Evolutionary conservation across 306 rosid species (phyloP).

Genomic region (Vigna reflexopilosa): DNA sequence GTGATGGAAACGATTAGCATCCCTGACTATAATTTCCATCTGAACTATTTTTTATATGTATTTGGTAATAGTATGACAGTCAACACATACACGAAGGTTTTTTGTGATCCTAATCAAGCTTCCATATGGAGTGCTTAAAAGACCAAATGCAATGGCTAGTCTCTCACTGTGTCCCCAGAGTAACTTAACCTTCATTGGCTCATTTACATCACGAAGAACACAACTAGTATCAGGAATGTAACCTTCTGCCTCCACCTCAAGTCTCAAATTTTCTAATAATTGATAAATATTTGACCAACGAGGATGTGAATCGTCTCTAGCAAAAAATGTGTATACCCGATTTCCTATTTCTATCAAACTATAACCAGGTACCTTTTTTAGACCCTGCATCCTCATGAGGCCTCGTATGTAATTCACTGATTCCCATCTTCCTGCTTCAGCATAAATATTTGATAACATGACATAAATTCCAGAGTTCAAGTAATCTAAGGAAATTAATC

Average conservation of each 20-base stretch:
- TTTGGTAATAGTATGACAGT: slow-evolving; percentile 72
- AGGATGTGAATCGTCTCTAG: slow-evolving; percentile 72
- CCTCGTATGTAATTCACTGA: slow-evolving; percentile 62
- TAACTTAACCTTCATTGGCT: slow-evolving; percentile 62
- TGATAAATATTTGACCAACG: slow-evolving; percentile 55
- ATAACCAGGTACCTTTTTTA: slow-evolving; percentile 70
- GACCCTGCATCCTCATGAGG: slow-evolving; percentile 62
- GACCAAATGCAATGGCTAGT: slow-evolving; percentile 77
- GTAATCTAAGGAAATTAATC: slow-evolving; percentile 62
- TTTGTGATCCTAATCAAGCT: slow-evolving; percentile 72
- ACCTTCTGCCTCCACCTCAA: slow-evolving; percentile 64
- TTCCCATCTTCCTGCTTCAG: slow-evolving; percentile 75
- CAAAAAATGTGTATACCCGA: slow-evolving; percentile 61
- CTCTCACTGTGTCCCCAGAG: slow-evolving; percentile 81
- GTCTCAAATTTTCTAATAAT: slow-evolving; percentile 59
- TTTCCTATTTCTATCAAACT: slow-evolving; percentile 69
- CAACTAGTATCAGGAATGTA: slow-evolving; percentile 67
- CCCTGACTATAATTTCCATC: slow-evolving; percentile 79
- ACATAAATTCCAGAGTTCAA: slow-evolving; percentile 68
- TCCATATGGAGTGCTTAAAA: slow-evolving; percentile 66
- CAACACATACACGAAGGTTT: slow-evolving; percentile 71
- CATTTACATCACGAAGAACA: slow-evolving; percentile 67
- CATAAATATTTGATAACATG: slow-evolving; percentile 73
- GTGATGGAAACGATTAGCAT: slow-evolving; percentile 78
- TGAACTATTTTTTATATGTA: slow-evolving; percentile 61